phyloP scores from a whole-genome alignment of 2,329 filamentous ascomycete genomes.

The Podosphaera fusca region DNA sequence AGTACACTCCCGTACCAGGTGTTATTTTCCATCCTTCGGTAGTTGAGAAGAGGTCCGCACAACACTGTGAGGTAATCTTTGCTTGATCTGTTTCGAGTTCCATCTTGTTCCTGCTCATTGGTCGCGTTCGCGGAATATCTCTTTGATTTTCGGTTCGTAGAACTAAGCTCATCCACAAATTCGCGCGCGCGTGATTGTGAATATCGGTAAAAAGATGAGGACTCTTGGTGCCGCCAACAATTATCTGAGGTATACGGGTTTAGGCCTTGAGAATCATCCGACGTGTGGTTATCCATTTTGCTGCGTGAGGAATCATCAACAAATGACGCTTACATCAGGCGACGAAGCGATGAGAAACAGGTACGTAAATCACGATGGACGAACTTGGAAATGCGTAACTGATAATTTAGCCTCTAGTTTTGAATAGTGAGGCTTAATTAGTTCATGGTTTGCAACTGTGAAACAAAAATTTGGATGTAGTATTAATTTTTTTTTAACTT shows the following conservation, averaged over 20 bases:
- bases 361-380: no score
- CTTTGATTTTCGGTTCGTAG: constrained; percentile 7
- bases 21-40: constrained; percentile 44
- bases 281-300: constrained; percentile 11
- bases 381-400: no score
- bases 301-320: no score
- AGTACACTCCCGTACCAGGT: constrained; percentile 71
- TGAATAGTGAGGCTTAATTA: no score
- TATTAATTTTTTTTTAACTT: no score
- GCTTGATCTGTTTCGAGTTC: neutral
- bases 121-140: constrained; percentile 1
- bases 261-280: constrained; percentile 7
- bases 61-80: constrained; percentile 22
- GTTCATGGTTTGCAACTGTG: no score
- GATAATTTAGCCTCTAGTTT: no score
- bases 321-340: no score
- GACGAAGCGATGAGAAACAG: no score
- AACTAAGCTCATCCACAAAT: constrained; percentile 19
- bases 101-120: constrained; percentile 2
- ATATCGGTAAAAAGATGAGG: constrained; percentile 24
- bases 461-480: no score
- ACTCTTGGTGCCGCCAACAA: constrained; percentile 42
- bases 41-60: constrained; percentile 56
- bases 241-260: constrained; percentile 34
- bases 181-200: constrained; percentile 18